Evolutionary conservation across 192 early-diverging fungal genomes (phyloP).

Genomic region (Chytriomyces sp.): DNA sequence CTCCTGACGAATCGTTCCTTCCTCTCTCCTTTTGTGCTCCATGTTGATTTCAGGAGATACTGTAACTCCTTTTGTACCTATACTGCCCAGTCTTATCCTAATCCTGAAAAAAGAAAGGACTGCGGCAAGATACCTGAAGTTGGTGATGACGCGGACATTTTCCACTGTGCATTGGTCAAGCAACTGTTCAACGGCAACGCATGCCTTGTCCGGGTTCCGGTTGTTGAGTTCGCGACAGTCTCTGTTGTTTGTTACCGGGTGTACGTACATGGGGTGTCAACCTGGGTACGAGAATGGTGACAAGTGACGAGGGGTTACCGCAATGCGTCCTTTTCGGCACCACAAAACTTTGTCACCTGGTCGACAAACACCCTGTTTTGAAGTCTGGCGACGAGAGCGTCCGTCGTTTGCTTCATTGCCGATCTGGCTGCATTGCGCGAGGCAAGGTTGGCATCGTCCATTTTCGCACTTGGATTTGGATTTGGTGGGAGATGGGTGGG

Average conservation of each 20-base stretch:
- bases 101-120: background rate
- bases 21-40: too few relatives aligned
- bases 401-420: background rate
- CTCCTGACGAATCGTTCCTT: too few relatives aligned
- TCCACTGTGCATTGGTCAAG: constrained; percentile 10
- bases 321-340: background rate
- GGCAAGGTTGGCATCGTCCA: too few relatives aligned
- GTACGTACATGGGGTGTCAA: background rate
- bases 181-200: constrained; percentile 7
- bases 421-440: constrained; percentile 4
- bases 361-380: constrained; percentile 24
- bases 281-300: background rate
- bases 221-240: constrained; percentile 21
- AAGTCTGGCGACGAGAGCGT: background rate
- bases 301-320: background rate
- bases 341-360: constrained; percentile 18
- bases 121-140: constrained; percentile 14
- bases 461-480: too few relatives aligned
- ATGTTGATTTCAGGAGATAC: too few relatives aligned
- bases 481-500: too few relatives aligned
- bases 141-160: constrained; percentile 16
- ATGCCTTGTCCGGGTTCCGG: constrained; percentile 7
- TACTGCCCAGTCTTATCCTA: background rate
- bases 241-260: background rate
- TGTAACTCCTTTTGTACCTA: background rate